Evolutionary conservation across 2,329 filamentous ascomycete species (phyloP).

Genomic region (Fusarium tupiense): DNA sequence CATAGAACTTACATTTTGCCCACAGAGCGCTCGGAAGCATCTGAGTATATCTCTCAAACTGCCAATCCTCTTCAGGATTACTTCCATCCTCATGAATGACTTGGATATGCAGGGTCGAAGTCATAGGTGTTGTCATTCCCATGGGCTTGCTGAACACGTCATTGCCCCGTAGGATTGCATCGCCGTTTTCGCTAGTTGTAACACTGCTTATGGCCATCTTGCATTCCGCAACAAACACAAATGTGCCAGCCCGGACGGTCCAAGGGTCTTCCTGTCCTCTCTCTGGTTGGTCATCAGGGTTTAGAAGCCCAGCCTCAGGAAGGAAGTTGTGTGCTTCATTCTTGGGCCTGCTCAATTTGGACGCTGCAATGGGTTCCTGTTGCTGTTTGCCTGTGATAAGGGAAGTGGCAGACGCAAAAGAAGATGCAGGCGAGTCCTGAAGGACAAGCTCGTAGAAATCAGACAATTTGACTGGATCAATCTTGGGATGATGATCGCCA

Average conservation of each 20-base stretch:
- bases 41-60: neutral
- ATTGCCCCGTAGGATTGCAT: neutral
- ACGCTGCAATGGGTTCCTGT: neutral
- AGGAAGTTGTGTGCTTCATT: constrained; percentile 15
- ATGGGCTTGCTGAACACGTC: constrained; percentile 8
- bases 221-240: constrained; percentile 2
- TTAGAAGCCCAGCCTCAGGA: neutral
- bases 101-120: neutral
- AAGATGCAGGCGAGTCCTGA: neutral
- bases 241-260: neutral
- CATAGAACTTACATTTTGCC: neutral
- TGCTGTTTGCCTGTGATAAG: neutral
- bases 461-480: neutral
- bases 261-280: neutral
- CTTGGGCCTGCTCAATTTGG: neutral
- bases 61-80: neutral
- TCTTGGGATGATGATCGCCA: neutral
- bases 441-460: constrained; percentile 4
- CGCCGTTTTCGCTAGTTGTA: neutral
- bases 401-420: neutral
- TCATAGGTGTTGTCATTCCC: neutral
- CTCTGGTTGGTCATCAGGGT: neutral
- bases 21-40: constrained; percentile 1
- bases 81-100: neutral
- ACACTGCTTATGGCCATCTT: constrained; percentile 3